Evolutionary conservation across 768 basidiomycete genomes (phyloP).

Genomic region (Macrolepiota dolichaula): DNA sequence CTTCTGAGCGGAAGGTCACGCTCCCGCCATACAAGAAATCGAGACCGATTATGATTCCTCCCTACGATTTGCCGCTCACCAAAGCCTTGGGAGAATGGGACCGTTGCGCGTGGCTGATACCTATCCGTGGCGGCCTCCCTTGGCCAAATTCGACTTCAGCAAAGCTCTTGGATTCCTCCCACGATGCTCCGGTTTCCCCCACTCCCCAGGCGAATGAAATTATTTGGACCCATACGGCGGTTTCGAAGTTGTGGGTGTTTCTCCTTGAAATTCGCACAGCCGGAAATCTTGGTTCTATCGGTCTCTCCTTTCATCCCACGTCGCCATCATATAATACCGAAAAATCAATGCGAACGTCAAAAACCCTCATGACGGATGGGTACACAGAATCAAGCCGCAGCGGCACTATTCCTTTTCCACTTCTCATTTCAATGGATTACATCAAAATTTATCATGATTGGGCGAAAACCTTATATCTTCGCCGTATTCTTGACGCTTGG

Average conservation of each 20-base stretch:
- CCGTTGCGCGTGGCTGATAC: constrained; percentile 7
- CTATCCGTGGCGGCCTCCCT: not conserved
- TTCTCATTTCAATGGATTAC: constrained; percentile 38
- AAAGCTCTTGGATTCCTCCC: not conserved
- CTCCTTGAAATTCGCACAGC: not conserved
- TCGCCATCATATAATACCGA: not conserved
- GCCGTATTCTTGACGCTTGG: constrained; percentile 52
- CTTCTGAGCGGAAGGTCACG: not conserved
- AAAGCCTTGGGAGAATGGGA: not conserved
- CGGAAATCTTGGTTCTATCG: constrained; percentile 2
- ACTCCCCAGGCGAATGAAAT: not conserved
- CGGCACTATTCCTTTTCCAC: not conserved
- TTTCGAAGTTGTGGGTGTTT: not conserved
- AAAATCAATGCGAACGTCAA: not conserved
- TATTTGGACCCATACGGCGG: not conserved
- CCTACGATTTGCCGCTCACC: not conserved
- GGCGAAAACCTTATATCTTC: constrained; percentile 40
- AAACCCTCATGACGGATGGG: not conserved
- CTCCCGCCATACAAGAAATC: constrained; percentile 8
- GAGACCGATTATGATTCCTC: not conserved
- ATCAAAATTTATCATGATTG: constrained; percentile 63
- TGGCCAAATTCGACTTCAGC: constrained; percentile 4
- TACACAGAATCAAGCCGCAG: not conserved
- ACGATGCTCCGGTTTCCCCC: not conserved
- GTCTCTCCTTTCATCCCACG: constrained; percentile 4